phyloP scores from a whole-genome alignment of 2,329 filamentous ascomycete species.

The Colletotrichum simmondsii region DNA sequence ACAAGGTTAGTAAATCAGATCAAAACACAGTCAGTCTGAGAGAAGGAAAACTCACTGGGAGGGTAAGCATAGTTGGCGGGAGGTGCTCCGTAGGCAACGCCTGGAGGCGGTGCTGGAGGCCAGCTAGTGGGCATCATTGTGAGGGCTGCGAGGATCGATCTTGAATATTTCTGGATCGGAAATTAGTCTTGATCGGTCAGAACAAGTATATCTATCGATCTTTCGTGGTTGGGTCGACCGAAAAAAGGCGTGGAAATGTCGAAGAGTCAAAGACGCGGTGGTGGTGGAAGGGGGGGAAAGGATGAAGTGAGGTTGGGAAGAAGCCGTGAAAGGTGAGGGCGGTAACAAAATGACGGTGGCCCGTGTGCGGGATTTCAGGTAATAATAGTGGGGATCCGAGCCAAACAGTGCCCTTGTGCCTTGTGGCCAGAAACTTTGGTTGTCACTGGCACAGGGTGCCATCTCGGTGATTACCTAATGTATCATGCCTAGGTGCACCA shows the following conservation, averaged over 20 bases:
- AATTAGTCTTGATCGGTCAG: constrained; percentile 21
- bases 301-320: constrained; percentile 19
- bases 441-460: neutral
- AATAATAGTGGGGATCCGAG: constrained; percentile 6
- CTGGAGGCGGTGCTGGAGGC: constrained; percentile 47
- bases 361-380: constrained; percentile 31
- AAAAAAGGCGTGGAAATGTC: neutral
- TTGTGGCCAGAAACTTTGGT: neutral
- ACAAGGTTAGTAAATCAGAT: constrained; percentile 14
- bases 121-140: constrained; percentile 46
- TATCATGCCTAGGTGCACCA: too few species aligned
- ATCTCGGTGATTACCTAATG: too few species aligned
- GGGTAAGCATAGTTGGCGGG: constrained; percentile 51
- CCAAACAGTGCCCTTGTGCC: constrained; percentile 11
- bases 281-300: neutral
- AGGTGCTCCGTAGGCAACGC: constrained; percentile 49
- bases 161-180: constrained; percentile 1
- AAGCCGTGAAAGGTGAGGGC: constrained; percentile 19
- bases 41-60: constrained; percentile 45
- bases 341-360: constrained; percentile 16
- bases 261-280: neutral
- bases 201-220: neutral
- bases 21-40: neutral
- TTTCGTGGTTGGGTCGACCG: neutral
- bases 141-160: neutral